A percentile compares a stretch with the other conserved stretches of the same genome.
phyloP scores from a whole-genome alignment of 495 filamentous ascomycete species.

The Penicillium robsamsonii region DNA sequence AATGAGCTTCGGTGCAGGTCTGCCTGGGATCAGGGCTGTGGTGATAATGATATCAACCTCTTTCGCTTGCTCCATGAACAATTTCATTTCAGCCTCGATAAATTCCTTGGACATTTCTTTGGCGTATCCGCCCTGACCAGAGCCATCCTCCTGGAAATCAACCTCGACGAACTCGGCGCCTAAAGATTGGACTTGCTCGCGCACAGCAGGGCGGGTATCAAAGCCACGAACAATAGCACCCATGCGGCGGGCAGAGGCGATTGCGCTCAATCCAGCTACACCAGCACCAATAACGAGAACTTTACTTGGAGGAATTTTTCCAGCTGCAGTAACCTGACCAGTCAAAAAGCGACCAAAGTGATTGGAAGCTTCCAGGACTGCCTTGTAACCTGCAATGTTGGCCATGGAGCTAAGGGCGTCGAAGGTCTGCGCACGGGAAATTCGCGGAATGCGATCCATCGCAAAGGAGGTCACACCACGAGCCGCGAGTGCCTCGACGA shows the following conservation, averaged over 20 bases:
- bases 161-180: conserved; percentile 84
- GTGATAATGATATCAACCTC: conserved; percentile 85
- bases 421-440: conserved; percentile 77
- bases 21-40: conserved; percentile 77
- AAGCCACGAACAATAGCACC: conserved; percentile 85
- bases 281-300: conserved; percentile 80
- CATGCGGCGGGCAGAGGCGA: conserved; percentile 73
- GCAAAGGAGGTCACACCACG: conserved; percentile 68
- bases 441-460: conserved; percentile 82
- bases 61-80: conserved; percentile 75
- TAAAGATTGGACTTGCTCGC: conserved; percentile 80
- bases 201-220: conserved; percentile 72
- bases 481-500: conserved; percentile 65
- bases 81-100: conserved; percentile 82
- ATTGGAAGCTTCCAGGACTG: conserved; percentile 78
- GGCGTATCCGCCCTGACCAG: conserved; percentile 77
- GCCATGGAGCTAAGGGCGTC: conserved; percentile 78
- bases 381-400: conserved; percentile 85
- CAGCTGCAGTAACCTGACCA: conserved; percentile 79
- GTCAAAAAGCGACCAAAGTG: conserved; percentile 79
- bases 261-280: conserved; percentile 77
- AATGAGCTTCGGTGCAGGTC: conserved; percentile 72
- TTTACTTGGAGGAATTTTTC: conserved; percentile 79
- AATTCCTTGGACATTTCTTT: conserved; percentile 90
- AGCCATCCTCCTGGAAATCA: conserved; percentile 76